Evolutionary conservation across 2,329 filamentous ascomycete genomes (phyloP), one percentile per base, ranked within the genome.

Genomic region (Dactylonectria estremocensis): DNA sequence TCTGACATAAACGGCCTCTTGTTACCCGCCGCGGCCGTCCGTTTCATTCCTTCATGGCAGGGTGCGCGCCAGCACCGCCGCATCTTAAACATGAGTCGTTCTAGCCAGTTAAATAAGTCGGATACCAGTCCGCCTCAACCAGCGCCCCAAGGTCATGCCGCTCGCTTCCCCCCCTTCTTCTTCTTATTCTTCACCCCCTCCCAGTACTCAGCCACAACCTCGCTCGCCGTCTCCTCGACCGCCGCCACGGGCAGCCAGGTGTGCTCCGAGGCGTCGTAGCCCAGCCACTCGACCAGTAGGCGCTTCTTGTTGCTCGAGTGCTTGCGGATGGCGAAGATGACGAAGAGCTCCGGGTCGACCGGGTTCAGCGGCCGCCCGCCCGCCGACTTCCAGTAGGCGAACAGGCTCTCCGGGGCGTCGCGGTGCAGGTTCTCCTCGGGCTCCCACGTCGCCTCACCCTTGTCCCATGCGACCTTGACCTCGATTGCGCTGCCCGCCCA

Each of bases 231-330:
- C 61, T 76, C 67, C 45, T 78, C 68, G 0, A 82, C 70, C 3
- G 54, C 65, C 1, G 54, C 52, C 6, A 72, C 68, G 2, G 74
- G 65, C 65, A 79, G 72, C 80, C 80, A 82, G 2, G 77, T 76
- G 5, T 66, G 72, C 1, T 80, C 77, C 10, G 67, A 57, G 9
- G 71, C 61, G 3, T 72, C 72, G 46, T 77, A 82, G 11, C 80
- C 80, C 5, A 81, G 64, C 80, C 80, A 82, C 66, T 82, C 80
- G 1, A 82, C 79, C 9, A 76, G 66, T 33, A 81, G 67, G 20
- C 71, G 71, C 46, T 73, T 74, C 57, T 72, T 74, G 6, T 76
- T 70, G 16, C 68, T 71, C 11, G 72, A 75, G 61, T 81, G 80
- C 35, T 76, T 76, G 28, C 74, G 76, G 40, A 82, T 76, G 5